Base-by-base conservation (phyloP, 2,329 filamentous ascomycete genomes). In the Penicillium sp. region DNA sequence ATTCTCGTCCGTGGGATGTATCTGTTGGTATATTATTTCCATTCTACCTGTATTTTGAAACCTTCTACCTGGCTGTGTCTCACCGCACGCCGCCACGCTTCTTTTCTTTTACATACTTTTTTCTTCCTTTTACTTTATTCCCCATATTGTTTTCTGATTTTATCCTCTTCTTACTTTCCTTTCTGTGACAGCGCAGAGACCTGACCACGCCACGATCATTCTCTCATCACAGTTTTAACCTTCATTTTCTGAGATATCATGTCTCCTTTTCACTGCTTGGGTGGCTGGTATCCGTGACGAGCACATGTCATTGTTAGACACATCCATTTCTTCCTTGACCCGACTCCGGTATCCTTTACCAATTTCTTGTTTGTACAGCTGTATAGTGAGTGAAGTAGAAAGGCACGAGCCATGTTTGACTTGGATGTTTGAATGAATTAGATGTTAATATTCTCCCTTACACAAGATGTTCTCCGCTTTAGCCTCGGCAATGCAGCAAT, bases 71-170 rank as follows among this genome's bases (percentile, higher is more conserved):
- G 59, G 46, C 45, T 47, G 58, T 56, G 53, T 59, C 48, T 47
- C 30, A 65, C 64, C 68, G 64, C 64, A 59, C 59, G 64, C 64
- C 51, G 13, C 35, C 35, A 41, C 58, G 58, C 65, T 64, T 58
- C 57, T 63, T 65, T 57, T 44, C 45, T 52, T 66, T 64, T 64
- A 65, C 58, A 67, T 68, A 71, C 70, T 66, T 64, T 69, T 56
- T 64, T 71, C 63, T 64, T 66, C 62, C 66, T 66, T 66, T 67
- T 66, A 67, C 70, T 66, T 70, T 75, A 74, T 76, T 75, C 72
- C 73, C 72, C 72, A 70, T 75, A 70, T 67, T 54, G 70, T 73
- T 75, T 73, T 56, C 66, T 55, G 62, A 61, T 61, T 62, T 51
- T 56, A 41, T 41, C 21, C 50, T 54, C 50, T 66, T 68, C 62